Percentiles rank a stretch among this genome's conserved stretches.
Conservation (phyloP, 169 alveolate species). For the Babesia gibsoni region DNA sequence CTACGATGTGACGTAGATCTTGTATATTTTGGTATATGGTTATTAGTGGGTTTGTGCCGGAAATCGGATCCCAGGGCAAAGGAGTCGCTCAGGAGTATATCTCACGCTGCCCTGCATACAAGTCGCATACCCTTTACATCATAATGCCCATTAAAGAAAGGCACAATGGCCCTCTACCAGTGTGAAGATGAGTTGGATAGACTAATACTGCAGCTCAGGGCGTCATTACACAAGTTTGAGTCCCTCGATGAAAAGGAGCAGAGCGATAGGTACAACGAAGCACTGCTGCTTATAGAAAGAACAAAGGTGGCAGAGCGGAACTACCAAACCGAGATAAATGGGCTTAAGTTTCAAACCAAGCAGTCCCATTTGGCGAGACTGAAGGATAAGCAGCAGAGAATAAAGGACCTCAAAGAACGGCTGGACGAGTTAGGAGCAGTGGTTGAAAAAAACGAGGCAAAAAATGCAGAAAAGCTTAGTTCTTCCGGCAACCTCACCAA, state of each 20-base stretch:
- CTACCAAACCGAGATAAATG: constrained; percentile 42
- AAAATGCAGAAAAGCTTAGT: constrained; percentile 20
- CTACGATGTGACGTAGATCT: no score
- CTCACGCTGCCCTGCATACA: no score
- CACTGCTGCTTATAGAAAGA: constrained; percentile 51
- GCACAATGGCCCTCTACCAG: constrained; percentile 49
- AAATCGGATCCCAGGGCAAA: no score
- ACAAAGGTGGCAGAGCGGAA: constrained; percentile 50
- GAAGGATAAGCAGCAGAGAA: constrained; percentile 44
- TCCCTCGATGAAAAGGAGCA: constrained; percentile 22
- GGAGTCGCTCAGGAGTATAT: no score
- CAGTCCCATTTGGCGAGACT: constrained; percentile 38
- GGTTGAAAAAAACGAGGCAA: constrained; percentile 44
- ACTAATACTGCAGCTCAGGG: constrained; percentile 48
- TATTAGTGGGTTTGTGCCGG: no score
- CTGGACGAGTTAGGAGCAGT: constrained; percentile 38
- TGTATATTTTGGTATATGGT: no score
- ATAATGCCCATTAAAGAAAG: no score
- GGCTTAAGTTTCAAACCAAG: constrained; percentile 44
- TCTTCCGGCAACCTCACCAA: constrained; percentile 19
- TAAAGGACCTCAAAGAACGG: constrained; percentile 34
- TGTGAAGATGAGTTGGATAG: constrained; percentile 61
- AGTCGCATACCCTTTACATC: no score
- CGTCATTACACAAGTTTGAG: constrained; percentile 44
- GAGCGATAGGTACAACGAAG: constrained; percentile 54